Base-by-base conservation (phyloP, 805 yeast genomes). In the Metschnikowia anglica region DNA sequence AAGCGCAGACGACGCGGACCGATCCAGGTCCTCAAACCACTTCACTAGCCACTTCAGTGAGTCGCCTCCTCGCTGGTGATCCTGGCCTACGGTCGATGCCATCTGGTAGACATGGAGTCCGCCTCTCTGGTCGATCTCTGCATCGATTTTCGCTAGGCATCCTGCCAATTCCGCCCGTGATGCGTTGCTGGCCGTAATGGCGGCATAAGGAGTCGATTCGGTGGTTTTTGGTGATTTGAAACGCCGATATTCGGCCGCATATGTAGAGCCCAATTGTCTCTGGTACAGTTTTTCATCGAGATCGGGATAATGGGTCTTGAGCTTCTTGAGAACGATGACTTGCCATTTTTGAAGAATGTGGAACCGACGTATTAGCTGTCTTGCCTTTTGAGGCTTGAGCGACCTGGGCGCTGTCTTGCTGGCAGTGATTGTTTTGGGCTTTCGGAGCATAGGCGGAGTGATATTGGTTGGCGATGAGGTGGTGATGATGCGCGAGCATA, bases 71-170 rank as follows among this genome's bases (percentile, higher is more conserved):
- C 98, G 62, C 35, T 74, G 73, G 0, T 63, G 59, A 44, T 79
- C 77, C 55, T 91, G 99, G 0, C 99, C 99, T 38, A 80, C 79
- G 1, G 85, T 76, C 2, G 96, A 87, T 0, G 98, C 98, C 16
- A 73, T 63, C 57, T 91, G 99, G 60, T 91, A 91, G 9, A 78
- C 77, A 37, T 79, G 74, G 2, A 91, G 60, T 0, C 97, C 97
- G 0, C 97, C 97, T 32, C 81, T 68, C 31, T 67, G 72, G 7
- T 68, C 68, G 3, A 85, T 73, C 55, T 86, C 89, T 2, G 69
- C 73, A 48, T 81, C 83, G 5, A 89, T 77, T 38, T 70, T 70
- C 0, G 78, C 83, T 10, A 85, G 60, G 4, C 59, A 53, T 1
- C 39, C 37, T 2, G 63, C 55, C 12, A 66, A 46, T 7, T 60